Evolutionary conservation across 345 rosid species (phyloP), one percentile per base, ranked within the genome.

Genomic region (Cochlearia excelsa): DNA sequence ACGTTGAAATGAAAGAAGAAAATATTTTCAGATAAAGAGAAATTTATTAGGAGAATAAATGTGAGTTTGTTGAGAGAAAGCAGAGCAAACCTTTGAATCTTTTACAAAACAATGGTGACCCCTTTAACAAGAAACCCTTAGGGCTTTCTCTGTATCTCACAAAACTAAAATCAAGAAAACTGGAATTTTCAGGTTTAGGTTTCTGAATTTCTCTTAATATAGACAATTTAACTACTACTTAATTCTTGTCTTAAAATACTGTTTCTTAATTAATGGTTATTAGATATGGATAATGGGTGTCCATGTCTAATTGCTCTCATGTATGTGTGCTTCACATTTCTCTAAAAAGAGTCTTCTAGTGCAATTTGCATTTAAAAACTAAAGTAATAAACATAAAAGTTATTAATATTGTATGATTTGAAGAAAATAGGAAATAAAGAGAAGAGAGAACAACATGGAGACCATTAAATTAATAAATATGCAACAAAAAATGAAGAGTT

Each of bases 301-400:
- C 53, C 68, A 62, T 61, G 28, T 48, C 57, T 69, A 29, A 55
- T 52, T 60, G 43, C 26, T 46, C 30, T 30, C 68, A 61, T 69
- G 68, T 69, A 54, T 62, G 73, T 69, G 68, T 62, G 35, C 68
- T 63, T 69, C 74, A 63, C 64, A 56, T 69, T 3, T 34, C 3
- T 34, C 23, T 16, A 16, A 16, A 16, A 16, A 16, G 23, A 16
- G 6, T 34, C 6, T 34, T 34, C 4, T 34, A 3, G 37, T 34
- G 37, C 37, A 34, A 34, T 34, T 34, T 34, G 37, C 6, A 34
- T 34, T 34, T 34, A 34, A 34, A 34, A 3, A 34, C 23, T 16
- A 16, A 16, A 16, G 23, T 16, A 6, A 34, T 34, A 34, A 34
- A 34, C 62, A 52, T 61, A 48, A 60, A 23, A 27, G 9, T 51